Base-by-base conservation (phyloP, 306 rosid genomes). In the Chamaecrista fasciculata region DNA sequence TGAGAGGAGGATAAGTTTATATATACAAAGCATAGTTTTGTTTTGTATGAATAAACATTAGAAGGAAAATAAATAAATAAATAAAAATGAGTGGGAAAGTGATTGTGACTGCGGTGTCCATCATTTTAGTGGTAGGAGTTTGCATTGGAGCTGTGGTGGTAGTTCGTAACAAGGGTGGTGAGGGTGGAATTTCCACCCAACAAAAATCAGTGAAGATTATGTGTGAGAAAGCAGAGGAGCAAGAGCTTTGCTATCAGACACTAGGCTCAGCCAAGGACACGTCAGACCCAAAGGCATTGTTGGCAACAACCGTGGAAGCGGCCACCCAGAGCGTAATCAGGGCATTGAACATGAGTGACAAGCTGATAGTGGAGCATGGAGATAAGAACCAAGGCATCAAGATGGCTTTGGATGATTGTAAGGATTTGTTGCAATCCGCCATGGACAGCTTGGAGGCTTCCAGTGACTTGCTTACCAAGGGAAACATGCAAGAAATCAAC, bases 71-170 rank as follows among this genome's bases (percentile, higher is more conserved):
- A 6, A 6, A 16, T 1, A 21, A 28, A 5, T 4, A 23, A 29
- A 51, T 21, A 18, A 70, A 72, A 19, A 91, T 86, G 91, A 24
- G 19, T 0, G 83, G 85, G 2, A 89, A 85, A 69, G 33, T 78
- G 33, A 11, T 83, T 19, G 29, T 84, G 0, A 82, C 95, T 0
- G 78, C 39, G 5, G 51, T 86, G 26, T 85, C 89, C 48, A 57
- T 92, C 26, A 80, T 92, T 40, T 86, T 92, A 0, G 82, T 89
- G 0, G 91, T 89, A 0, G 96, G 96, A 2, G 92, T 86, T 5
- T 90, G 72, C 3, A 28, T 86, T 0, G 93, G 89, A 0, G 76
- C 83, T 2, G 80, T 82, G 0, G 84, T 86, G 0, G 36, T 78
- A 0, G 81, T 87, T 21, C 43, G 60, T 46, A 77, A 20, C 8